These are phyloP conservation scores for Aureobasidium subglaciale DNA, from an alignment of 2,329 filamentous ascomycete genomes.

Conservation along the genomic window DNA sequence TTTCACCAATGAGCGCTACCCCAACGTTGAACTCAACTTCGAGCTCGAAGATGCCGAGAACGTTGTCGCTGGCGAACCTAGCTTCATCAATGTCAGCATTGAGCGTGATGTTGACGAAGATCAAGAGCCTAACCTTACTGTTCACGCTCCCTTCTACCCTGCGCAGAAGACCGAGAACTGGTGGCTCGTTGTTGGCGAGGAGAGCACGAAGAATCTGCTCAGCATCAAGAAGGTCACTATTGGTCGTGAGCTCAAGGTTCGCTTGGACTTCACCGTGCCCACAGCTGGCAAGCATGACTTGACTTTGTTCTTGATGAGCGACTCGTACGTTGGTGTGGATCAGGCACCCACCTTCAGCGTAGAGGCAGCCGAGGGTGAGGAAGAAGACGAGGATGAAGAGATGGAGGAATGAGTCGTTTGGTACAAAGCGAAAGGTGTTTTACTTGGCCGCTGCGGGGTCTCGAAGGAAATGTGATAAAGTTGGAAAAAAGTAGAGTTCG, in stretches of 20 bases:
- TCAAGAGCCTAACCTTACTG: slow-evolving; percentile 69
- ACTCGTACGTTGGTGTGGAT: slow-evolving; percentile 94
- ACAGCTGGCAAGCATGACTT: slow-evolving; percentile 76
- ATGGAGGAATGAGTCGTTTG: slow-evolving; percentile 6
- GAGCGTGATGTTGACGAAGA: slow-evolving; percentile 70
- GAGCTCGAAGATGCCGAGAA: slow-evolving; percentile 74
- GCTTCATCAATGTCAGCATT: slow-evolving; percentile 77
- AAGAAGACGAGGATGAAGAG: slow-evolving; percentile 76
- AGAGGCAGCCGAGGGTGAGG: slow-evolving; percentile 83
- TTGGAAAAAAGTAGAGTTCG: neutral
- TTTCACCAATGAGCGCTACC: slow-evolving; percentile 95
- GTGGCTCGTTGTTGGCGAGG: slow-evolving; percentile 96
- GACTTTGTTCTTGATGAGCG: slow-evolving; percentile 92
- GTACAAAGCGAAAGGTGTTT: neutral
- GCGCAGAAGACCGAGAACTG: slow-evolving; percentile 91
- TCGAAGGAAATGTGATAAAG: neutral
- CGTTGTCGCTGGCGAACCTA: slow-evolving; percentile 71
- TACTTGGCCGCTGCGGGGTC: neutral
- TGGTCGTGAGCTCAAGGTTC: slow-evolving; percentile 66
- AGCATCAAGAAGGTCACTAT: slow-evolving; percentile 94
- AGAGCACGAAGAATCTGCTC: slow-evolving; percentile 76
- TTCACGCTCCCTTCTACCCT: slow-evolving; percentile 94
- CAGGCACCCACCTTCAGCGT: slow-evolving; percentile 88
- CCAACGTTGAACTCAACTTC: slow-evolving; percentile 87
- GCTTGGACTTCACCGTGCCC: slow-evolving; percentile 82